phyloP scores from a whole-genome alignment of 805 yeast species.

The Lipomyces chichibuensis region DNA sequence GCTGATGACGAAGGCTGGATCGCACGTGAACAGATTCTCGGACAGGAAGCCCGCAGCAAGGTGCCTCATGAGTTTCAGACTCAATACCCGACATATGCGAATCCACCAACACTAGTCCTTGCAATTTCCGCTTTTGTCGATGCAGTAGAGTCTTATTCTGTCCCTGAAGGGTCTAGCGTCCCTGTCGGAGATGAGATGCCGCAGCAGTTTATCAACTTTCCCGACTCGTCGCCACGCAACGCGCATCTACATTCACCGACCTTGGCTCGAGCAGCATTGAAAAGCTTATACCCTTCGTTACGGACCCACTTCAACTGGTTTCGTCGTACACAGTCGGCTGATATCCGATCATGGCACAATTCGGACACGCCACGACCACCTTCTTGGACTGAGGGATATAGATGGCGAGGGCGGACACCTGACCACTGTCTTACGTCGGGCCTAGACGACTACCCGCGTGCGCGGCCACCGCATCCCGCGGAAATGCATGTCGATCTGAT shows the following conservation, averaged over 20 bases:
- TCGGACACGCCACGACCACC: constrained; percentile 42
- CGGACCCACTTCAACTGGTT: constrained; percentile 84
- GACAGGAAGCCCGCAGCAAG: constrained; percentile 83
- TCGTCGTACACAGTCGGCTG: constrained; percentile 77
- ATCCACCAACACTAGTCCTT: constrained; percentile 91
- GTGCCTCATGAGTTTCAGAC: constrained; percentile 83
- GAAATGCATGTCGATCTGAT: constrained; percentile 89
- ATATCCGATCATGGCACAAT: constrained; percentile 69
- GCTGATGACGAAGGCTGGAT: constrained; percentile 96
- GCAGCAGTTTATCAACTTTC: constrained; percentile 8
- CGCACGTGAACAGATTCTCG: constrained; percentile 92
- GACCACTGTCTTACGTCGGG: constrained; percentile 92
- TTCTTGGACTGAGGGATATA: constrained; percentile 65
- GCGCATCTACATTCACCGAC: constrained; percentile 60
- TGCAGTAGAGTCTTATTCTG: constrained; percentile 13
- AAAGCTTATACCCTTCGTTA: constrained; percentile 72
- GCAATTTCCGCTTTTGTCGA: constrained; percentile 36
- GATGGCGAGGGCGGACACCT: constrained; percentile 92
- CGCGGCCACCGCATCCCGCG: constrained; percentile 75
- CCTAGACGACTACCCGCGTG: constrained; percentile 92
- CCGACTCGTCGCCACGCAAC: constrained; percentile 41
- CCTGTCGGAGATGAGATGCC: constrained; percentile 14
- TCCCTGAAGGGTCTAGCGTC: constrained; percentile 9
- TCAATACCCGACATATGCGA: constrained; percentile 88
- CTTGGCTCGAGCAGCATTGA: constrained; percentile 44